Percentiles rank a stretch among this genome's conserved stretches.
Conservation (phyloP, 352 stramenopile genomes). For the Phytophthora cactorum region DNA sequence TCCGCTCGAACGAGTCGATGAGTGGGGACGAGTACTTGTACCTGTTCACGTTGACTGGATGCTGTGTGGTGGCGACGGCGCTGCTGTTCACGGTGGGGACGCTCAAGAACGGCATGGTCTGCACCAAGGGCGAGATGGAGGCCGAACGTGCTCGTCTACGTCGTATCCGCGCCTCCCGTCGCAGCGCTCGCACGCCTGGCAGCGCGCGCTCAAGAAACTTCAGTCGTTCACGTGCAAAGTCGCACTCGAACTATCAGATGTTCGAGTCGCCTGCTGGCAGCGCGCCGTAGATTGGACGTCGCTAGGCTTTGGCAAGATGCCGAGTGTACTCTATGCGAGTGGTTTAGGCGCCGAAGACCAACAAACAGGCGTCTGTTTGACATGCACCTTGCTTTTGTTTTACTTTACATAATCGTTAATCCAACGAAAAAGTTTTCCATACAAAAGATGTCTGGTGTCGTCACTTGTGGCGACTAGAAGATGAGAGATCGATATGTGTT, state of each 20-base stretch:
- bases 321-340: constrained; percentile 29
- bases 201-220: constrained; percentile 67
- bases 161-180: constrained; percentile 54
- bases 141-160: constrained; percentile 57
- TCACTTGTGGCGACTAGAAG: constrained; percentile 4
- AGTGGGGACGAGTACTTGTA: constrained; percentile 58
- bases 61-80: constrained; percentile 46
- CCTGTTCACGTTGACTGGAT: constrained; percentile 58
- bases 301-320: constrained; percentile 25
- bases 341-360: constrained; percentile 7
- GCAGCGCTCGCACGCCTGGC: constrained; percentile 62
- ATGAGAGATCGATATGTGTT: constrained; percentile 6
- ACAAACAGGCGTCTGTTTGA: constrained; percentile 16
- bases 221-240: constrained; percentile 68
- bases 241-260: constrained; percentile 76
- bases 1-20: constrained; percentile 44
- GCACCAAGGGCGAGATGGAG: constrained; percentile 67
- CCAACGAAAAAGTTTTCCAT: constrained; percentile 29
- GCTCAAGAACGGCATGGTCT: constrained; percentile 74
- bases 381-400: constrained; percentile 33
- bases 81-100: constrained; percentile 63
- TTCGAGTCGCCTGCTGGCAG: constrained; percentile 65
- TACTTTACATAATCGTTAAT: constrained; percentile 38
- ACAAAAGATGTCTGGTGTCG: background rate
- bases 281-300: constrained; percentile 39